Evolutionary conservation across 169 alveolate species (phyloP), one percentile per base, ranked within the genome.

Genomic region (Plasmodium billcollinsi): DNA sequence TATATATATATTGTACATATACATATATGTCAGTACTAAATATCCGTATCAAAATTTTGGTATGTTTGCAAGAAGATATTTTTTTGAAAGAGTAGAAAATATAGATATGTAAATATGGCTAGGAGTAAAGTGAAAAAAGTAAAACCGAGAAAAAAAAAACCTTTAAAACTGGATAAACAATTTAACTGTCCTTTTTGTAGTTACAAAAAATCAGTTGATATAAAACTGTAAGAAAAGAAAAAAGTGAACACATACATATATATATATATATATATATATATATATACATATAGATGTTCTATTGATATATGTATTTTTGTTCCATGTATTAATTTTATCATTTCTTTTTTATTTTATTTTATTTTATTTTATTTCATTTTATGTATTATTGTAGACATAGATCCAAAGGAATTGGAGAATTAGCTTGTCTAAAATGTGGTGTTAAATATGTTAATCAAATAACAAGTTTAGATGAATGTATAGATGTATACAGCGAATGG

Each of bases 151-250:
- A 93, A 88, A 69, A 94, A 86, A 63, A 93, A 88, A 21, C 88
- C 93, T 8, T 93, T 97, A 74, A 98, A 97, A 76, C 92, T 97
- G 20, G 99, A 97, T 62, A 97, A 95, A 59, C 98, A 97, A 72
- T 98, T 98, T 78, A 96, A 97, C 62, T 98, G 99, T 75, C 99
- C 98, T 78, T 96, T 92, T 89, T 98, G 99, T 94, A 97, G 97
- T 86, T 97, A 97, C 85, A 95, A 92, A 39, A 95, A 95, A 71
- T 94, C 99, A 21, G 98, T 97, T 2, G 97, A 95, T 54, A 96
- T 97, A 8, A 96, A 93, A 83, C 85, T 98, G 97, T 93, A 90
- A 78, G 96, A 62, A 65, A 75, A 54, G 1, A 33, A 73, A 7
- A 39, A 58, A 47, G 3, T 20, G 7, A 15, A 14, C 15, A 47